phyloP scores from a whole-genome alignment of 371 early-diverging fungal genomes.

The Actinomortierella ambigua region DNA sequence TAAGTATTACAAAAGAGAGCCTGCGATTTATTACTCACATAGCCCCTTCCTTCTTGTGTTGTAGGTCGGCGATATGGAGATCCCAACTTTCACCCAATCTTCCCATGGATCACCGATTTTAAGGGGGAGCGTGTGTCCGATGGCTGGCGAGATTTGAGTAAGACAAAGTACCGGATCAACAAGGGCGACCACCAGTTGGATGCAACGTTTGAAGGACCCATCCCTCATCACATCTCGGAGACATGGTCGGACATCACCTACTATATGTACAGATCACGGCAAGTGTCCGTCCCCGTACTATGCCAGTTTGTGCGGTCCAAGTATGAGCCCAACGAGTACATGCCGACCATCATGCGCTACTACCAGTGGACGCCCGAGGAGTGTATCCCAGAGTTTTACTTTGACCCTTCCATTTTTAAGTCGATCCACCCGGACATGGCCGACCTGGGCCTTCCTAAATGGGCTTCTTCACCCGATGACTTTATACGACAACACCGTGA shows the following conservation, averaged over 20 bases:
- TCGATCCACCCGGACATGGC: constrained; percentile 75
- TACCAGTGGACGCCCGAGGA: constrained; percentile 80
- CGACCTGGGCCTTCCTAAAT: constrained; percentile 68
- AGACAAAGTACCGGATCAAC: constrained; percentile 72
- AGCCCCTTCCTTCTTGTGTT: neutral
- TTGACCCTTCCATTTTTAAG: constrained; percentile 63
- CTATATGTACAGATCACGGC: constrained; percentile 70
- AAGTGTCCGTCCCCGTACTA: constrained; percentile 67
- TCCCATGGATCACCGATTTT: constrained; percentile 78
- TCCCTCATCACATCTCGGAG: constrained; percentile 76
- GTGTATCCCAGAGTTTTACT: constrained; percentile 78
- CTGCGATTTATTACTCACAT: neutral
- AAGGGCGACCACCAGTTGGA: constrained; percentile 79
- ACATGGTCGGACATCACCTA: constrained; percentile 75
- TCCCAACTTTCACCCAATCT: constrained; percentile 74
- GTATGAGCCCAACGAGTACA: constrained; percentile 76
- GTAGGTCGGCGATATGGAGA: constrained; percentile 68
- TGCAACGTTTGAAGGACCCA: constrained; percentile 69
- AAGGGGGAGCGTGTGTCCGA: constrained; percentile 56
- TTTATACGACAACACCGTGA: constrained; percentile 71
- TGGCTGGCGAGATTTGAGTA: constrained; percentile 69
- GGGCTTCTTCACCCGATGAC: constrained; percentile 72
- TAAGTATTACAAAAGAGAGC: neutral
- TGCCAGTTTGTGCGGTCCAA: constrained; percentile 75
- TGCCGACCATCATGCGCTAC: constrained; percentile 63